These are phyloP conservation scores for Tetrapyrgos nigripes DNA, from an alignment of 1,284 basidiomycete genomes.

Conservation along the genomic window DNA sequence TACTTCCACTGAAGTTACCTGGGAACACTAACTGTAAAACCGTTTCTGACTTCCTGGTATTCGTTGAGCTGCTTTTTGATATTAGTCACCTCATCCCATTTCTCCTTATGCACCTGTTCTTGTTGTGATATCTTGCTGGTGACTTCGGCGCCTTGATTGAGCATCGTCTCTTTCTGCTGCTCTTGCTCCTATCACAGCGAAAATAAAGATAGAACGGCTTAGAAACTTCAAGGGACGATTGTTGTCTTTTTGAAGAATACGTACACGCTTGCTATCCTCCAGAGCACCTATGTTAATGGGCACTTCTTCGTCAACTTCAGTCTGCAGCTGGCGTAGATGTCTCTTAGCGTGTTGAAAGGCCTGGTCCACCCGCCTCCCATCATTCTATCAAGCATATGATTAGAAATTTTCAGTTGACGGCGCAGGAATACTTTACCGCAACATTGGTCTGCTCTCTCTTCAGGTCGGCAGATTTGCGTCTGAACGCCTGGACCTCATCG, in stretches of 20 bases:
- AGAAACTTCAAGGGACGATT: neutral
- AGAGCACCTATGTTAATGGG: slow-evolving; percentile 76
- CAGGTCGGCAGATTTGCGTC: no score
- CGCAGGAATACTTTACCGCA: no score
- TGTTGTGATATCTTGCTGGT: slow-evolving; percentile 46
- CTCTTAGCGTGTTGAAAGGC: slow-evolving; percentile 34
- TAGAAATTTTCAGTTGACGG: no score
- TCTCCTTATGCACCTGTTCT: slow-evolving; percentile 46
- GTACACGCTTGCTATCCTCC: slow-evolving; percentile 61
- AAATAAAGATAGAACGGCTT: no score
- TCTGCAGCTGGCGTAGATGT: slow-evolving; percentile 34
- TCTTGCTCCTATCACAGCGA: slow-evolving; percentile 69
- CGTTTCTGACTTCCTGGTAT: slow-evolving; percentile 48
- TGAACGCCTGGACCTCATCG: no score
- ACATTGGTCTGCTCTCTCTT: no score
- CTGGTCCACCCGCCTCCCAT: slow-evolving; percentile 29
- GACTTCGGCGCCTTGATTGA: slow-evolving; percentile 57
- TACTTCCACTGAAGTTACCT: neutral
- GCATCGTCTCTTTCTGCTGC: slow-evolving; percentile 54
- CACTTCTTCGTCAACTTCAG: slow-evolving; percentile 76
- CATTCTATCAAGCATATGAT: slow-evolving; percentile 17
- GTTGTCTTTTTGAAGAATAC: slow-evolving; percentile 20
- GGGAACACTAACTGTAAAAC: slow-evolving; percentile 45
- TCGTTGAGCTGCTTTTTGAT: slow-evolving; percentile 54
- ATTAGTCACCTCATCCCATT: slow-evolving; percentile 49